phyloP scores from a whole-genome alignment of 495 filamentous ascomycete species.

The Podospora fimiseda region DNA sequence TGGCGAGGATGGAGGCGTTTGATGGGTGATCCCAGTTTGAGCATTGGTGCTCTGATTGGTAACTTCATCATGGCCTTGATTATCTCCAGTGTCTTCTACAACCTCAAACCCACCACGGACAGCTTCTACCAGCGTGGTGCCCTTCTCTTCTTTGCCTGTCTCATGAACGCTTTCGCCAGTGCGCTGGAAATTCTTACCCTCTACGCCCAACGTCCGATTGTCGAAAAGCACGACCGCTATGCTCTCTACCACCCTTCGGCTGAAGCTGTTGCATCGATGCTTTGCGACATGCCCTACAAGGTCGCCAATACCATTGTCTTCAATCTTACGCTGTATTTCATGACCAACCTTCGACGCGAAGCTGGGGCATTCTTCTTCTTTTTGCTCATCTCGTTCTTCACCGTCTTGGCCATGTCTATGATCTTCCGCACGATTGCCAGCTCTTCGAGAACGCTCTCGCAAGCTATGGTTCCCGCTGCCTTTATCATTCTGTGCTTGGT shows the following conservation, averaged over 20 bases:
- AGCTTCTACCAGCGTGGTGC: slow-evolving; percentile 78
- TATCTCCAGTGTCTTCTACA: slow-evolving; percentile 76
- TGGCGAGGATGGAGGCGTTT: slow-evolving; percentile 67
- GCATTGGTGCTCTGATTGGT: slow-evolving; percentile 61
- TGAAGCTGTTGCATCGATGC: slow-evolving; percentile 77
- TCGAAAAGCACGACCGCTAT: slow-evolving; percentile 85
- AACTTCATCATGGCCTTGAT: slow-evolving; percentile 72
- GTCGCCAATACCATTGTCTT: slow-evolving; percentile 43
- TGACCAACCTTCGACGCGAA: slow-evolving; percentile 74
- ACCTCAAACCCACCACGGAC: slow-evolving; percentile 53
- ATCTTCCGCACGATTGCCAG: slow-evolving; percentile 80
- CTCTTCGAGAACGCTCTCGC: slow-evolving; percentile 68
- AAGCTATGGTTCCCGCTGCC: slow-evolving; percentile 78
- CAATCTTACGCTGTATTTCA: slow-evolving; percentile 77
- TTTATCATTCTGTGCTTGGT: slow-evolving; percentile 75
- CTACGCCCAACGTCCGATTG: slow-evolving; percentile 81
- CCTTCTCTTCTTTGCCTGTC: slow-evolving; percentile 79
- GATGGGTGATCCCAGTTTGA: slow-evolving; percentile 63
- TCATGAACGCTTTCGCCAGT: slow-evolving; percentile 79
- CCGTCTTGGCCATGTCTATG: slow-evolving; percentile 66
- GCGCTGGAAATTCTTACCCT: slow-evolving; percentile 76
- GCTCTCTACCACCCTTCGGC: slow-evolving; percentile 89
- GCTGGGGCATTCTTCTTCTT: slow-evolving; percentile 77
- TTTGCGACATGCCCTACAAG: slow-evolving; percentile 75
- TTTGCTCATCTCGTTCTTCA: slow-evolving; percentile 62